Evolutionary conservation across 352 stramenopile genomes (phyloP), one percentile per base, ranked within the genome.

Genomic region (Pythium insidiosum): DNA sequence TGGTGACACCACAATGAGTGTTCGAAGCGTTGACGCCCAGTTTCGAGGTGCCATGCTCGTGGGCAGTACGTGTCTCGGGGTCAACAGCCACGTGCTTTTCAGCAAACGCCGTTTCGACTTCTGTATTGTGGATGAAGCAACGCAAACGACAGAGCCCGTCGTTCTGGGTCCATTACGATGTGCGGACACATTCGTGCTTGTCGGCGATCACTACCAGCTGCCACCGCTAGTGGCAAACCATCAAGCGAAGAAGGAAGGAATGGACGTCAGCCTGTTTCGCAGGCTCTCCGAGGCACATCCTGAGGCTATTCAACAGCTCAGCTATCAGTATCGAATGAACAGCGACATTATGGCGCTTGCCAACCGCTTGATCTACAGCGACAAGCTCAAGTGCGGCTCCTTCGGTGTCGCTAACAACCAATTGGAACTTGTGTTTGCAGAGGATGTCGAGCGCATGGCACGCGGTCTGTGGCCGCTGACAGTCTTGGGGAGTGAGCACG

Each of bases 281-380:
- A 65, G 82, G 7, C 54, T 99, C 13, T 85, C 87, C 6, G 86
- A 98, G 41, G 82, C 74, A 21, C 90, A 98, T 47, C 94, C 89
- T 11, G 61, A 77, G 51, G 78, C 88, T 5, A 86, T 96, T 24
- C 78, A 95, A 38, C 78, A 92, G 46, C 63, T 99, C n/a, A 97
- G 83, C n/a, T 92, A 95, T 38, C 97, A 99, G 73, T 99, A 99
- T 61, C 86, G 97, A 35, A 99, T 99, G 96, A 96, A 98, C 58
- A 61, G 68, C 28, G 74, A 97, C 36, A 97, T 99, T 42, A 98
- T 97, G 75, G 50, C 85, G 31, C 39, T 99, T 7, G 95, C 83
- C 21, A 99, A 99, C 69, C 75, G 82, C 12, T 65, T 98, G 37
- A 68, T 97, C 10, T 97, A 97, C 47, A 80, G 78, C 5, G 88